Percentiles rank a stretch among this genome's conserved stretches.
Evolutionary conservation across 441 rosid species (phyloP).

Genomic region (Mallotus repandus): DNA sequence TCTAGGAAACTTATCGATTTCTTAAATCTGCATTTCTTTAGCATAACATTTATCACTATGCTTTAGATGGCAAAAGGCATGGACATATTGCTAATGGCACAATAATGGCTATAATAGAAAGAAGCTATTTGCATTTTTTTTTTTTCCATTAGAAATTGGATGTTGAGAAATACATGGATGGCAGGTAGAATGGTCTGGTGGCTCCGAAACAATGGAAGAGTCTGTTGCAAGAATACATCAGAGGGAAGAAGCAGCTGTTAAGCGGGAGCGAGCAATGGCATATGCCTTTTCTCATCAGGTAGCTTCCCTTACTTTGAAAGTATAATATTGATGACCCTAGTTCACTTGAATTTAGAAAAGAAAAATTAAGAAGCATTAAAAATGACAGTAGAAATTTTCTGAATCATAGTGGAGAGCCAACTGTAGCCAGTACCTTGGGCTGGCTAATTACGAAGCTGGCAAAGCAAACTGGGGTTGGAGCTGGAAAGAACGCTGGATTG

Average conservation of each 20-base stretch:
- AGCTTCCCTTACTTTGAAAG: constrained; percentile 1
- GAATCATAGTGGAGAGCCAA: constrained; percentile 77
- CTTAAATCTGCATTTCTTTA: too few species aligned
- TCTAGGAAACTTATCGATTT: neutral
- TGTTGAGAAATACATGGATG: neutral
- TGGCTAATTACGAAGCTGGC: constrained; percentile 51
- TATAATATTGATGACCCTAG: constrained; percentile 1
- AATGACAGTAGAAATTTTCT: constrained; percentile 17
- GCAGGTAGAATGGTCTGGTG: constrained; percentile 91
- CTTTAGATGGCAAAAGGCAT: neutral
- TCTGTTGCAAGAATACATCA: constrained; percentile 65
- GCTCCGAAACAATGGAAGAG: constrained; percentile 76
- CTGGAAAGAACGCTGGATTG: constrained; percentile 93
- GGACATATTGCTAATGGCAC: too few species aligned
- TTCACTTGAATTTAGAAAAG: neutral
- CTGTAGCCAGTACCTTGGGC: constrained; percentile 47
- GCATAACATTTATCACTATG: neutral
- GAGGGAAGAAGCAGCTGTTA: constrained; percentile 88
- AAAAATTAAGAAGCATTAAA: neutral
- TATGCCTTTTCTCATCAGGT: constrained; percentile 98
- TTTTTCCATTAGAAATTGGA: neutral
- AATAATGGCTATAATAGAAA: too few species aligned
- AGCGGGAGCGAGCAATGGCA: constrained; percentile 88
- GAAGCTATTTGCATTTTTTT: neutral
- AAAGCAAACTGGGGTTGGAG: constrained; percentile 95